Conservation (phyloP, 495 filamentous ascomycete genomes). For the Lentithecium fluviatile region DNA sequence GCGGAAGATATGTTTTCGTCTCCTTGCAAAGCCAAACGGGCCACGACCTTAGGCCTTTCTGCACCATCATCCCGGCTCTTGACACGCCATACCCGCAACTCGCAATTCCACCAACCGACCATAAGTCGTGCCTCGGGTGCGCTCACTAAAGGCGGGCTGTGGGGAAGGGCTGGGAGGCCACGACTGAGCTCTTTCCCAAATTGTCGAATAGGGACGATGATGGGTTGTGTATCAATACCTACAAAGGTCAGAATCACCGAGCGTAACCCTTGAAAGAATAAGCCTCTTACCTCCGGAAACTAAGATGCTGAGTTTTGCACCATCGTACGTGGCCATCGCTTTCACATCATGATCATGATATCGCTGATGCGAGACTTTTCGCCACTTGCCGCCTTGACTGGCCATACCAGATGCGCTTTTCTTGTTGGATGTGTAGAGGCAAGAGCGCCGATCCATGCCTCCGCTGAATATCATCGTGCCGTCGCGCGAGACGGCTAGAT, state of each 20-base stretch:
- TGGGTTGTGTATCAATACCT: conserved; percentile 83
- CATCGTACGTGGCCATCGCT: conserved; percentile 87
- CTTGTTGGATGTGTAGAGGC: conserved; percentile 58
- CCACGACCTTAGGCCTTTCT: conserved; percentile 56
- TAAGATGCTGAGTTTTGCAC: conserved; percentile 75
- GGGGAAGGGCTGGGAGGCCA: conserved; percentile 74
- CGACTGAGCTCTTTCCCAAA: conserved; percentile 80
- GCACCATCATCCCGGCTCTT: conserved; percentile 13
- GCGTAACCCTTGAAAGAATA: background rate
- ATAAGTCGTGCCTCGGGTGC: conserved; percentile 69
- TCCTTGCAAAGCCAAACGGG: conserved; percentile 69
- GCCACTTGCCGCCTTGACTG: conserved; percentile 67
- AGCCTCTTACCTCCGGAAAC: conserved; percentile 78
- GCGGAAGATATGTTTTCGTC: conserved; percentile 87
- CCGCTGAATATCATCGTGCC: conserved; percentile 85
- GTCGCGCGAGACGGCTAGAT: conserved; percentile 73
- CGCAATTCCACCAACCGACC: conserved; percentile 90
- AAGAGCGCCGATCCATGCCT: conserved; percentile 82
- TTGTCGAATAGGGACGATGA: conserved; percentile 74
- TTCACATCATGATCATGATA: conserved; percentile 94
- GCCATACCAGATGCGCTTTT: conserved; percentile 56
- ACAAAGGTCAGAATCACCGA: conserved; percentile 10
- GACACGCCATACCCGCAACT: conserved; percentile 77
- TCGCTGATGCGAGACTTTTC: conserved; percentile 74
- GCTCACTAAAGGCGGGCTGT: conserved; percentile 67